Base-by-base conservation (phyloP, 306 rosid species). In the Macrotyloma uniflorum region DNA sequence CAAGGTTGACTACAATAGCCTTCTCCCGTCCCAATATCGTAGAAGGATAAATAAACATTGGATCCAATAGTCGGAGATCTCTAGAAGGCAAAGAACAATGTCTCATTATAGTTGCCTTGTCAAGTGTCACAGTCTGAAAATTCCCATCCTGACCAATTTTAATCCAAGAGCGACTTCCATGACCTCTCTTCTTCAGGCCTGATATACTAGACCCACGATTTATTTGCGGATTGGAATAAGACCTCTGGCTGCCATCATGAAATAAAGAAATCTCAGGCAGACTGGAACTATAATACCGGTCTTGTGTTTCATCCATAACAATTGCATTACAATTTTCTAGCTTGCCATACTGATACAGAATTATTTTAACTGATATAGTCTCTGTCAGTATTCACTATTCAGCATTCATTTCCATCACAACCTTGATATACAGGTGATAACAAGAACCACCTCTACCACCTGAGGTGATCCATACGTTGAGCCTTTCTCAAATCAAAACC, bases 121-220 rank as follows among this genome's bases (percentile, higher is more conserved):
- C 98, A 79, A 95, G 98, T 42, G 84, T 90, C 88, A 92, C 59
- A 46, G 87, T 83, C 78, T 86, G 70, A 12, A 87, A 83, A 74
- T 87, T 79, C 22, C 98, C 98, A 85, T 82, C 85, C 55, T 84
- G 76, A 83, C 82, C 87, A 73, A 92, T 91, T 72, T 88, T 87
- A 86, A 91, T 92, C 98, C 98, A 95, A 75, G 98, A 95, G n/a
- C 98, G 97, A 77, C 78, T 87, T 70, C 97, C 98, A 26, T 92
- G 98, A 73, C 91, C 91, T 85, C 98, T 89, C 86, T 94, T 92
- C 89, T 95, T 95, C 79, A 83, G 63, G 82, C 86, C 92, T 67
- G 84, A 73, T 46, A 88, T 47, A 64, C 75, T 79, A 67, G 88
- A 10, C 65, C 86, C 90, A 20, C 85, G 83, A 83, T 74, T 79